phyloP scores from a whole-genome alignment of 2,329 filamentous ascomycete species.

The Arthrinium puccinioides region DNA sequence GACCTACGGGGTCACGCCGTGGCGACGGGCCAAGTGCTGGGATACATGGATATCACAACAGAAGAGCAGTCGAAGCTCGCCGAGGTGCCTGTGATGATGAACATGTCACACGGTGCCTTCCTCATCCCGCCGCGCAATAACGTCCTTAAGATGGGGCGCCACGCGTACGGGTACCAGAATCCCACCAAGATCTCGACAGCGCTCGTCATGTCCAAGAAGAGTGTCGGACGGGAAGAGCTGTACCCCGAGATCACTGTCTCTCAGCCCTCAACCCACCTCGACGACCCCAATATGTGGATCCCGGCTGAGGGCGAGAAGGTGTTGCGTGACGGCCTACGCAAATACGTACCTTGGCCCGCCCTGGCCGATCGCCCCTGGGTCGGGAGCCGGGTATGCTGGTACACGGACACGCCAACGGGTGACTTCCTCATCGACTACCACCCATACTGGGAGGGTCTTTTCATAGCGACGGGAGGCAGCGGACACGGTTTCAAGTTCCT shows the following conservation, averaged over 20 bases:
- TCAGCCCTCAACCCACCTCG: slow-evolving; percentile 39
- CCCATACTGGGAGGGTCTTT: slow-evolving; percentile 50
- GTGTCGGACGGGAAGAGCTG: neutral
- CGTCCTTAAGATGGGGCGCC: slow-evolving; percentile 63
- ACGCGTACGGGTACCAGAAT: slow-evolving; percentile 62
- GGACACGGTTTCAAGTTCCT: slow-evolving; percentile 65
- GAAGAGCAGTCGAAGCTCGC: slow-evolving; percentile 61
- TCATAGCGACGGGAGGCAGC: slow-evolving; percentile 56
- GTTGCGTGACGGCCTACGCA: slow-evolving; percentile 52
- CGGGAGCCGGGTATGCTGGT: slow-evolving; percentile 64
- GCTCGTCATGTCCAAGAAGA: slow-evolving; percentile 9
- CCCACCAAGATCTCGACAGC: slow-evolving; percentile 27
- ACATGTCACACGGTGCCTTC: slow-evolving; percentile 65
- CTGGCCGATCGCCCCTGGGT: slow-evolving; percentile 54
- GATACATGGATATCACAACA: slow-evolving; percentile 67
- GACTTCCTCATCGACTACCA: slow-evolving; percentile 68
- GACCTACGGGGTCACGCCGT: slow-evolving; percentile 70
- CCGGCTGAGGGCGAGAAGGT: slow-evolving; percentile 54
- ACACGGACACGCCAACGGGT: slow-evolving; percentile 63
- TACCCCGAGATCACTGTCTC: slow-evolving; percentile 21
- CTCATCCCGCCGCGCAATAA: slow-evolving; percentile 59
- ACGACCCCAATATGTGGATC: slow-evolving; percentile 39
- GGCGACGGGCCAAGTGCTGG: slow-evolving; percentile 76
- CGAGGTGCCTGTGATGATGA: slow-evolving; percentile 64
- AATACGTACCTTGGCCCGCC: slow-evolving; percentile 50